Conservation (phyloP, 2,329 filamentous ascomycete species). For the Beauveria sp. region DNA sequence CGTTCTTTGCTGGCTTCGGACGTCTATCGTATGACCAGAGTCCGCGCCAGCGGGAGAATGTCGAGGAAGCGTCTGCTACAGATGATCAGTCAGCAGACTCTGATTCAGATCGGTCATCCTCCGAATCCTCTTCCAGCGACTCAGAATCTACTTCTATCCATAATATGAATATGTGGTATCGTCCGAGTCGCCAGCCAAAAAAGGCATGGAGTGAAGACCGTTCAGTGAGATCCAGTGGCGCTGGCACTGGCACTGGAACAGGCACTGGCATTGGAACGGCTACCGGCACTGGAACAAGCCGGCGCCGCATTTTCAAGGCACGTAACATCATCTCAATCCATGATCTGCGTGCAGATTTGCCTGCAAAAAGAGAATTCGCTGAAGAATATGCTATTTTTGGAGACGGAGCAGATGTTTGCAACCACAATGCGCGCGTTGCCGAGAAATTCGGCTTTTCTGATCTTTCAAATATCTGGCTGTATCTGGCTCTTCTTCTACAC, state of each 20-base stretch:
- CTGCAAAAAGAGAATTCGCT: conserved; percentile 70
- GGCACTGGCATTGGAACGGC: conserved; percentile 41
- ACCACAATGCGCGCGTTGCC: conserved; percentile 75
- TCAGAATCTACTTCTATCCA: conserved; percentile 58
- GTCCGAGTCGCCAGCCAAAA: conserved; percentile 41
- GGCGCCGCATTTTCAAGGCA: conserved; percentile 38
- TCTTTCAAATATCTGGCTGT: conserved; percentile 74
- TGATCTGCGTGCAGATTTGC: conserved; percentile 62
- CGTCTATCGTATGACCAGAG: conserved; percentile 44
- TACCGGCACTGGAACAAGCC: conserved; percentile 41
- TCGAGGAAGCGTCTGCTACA: conserved; percentile 43
- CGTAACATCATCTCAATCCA: conserved; percentile 71
- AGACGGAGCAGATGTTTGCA: conserved; percentile 71
- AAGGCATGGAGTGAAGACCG: conserved; percentile 51
- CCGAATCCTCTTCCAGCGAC: conserved; percentile 46
- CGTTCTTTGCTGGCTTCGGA: conserved; percentile 50
- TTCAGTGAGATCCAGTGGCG: conserved; percentile 52
- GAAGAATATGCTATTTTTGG: conserved; percentile 78
- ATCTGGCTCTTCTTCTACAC: conserved; percentile 68
- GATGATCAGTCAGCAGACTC: conserved; percentile 38
- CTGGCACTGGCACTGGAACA: conserved; percentile 50
- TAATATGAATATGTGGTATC: conserved; percentile 50
- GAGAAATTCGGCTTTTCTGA: conserved; percentile 62
- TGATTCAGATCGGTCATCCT: conserved; percentile 41
- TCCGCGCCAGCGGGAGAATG: conserved; percentile 36